Conservation (phyloP, 805 yeast species). For the Yarrowia divulgata region DNA sequence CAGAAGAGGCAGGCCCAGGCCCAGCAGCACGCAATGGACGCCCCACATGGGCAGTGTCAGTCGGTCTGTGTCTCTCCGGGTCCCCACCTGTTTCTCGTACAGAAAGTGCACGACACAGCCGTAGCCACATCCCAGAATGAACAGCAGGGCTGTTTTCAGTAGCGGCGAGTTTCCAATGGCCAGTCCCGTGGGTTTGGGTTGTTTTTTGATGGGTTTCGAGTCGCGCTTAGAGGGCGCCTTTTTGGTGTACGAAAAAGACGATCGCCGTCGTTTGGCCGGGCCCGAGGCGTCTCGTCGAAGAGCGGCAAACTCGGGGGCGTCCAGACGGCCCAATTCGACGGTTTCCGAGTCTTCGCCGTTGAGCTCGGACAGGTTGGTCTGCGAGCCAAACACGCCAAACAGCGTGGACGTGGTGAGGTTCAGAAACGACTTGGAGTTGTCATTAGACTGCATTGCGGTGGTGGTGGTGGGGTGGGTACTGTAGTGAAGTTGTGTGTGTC, state of each 20-base stretch:
- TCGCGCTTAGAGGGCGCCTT: background rate
- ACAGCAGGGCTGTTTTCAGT: conserved; percentile 15
- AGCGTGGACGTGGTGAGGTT: conserved; percentile 49
- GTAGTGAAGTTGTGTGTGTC: background rate
- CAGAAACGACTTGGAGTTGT: conserved; percentile 43
- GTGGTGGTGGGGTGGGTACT: too few species aligned
- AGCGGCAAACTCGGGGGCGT: conserved; percentile 15
- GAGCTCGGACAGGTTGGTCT: conserved; percentile 51
- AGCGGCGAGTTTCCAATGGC: background rate
- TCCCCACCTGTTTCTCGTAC: conserved; percentile 21
- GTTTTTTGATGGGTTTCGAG: background rate
- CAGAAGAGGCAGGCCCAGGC: conserved; percentile 9
- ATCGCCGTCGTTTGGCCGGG: conserved; percentile 29
- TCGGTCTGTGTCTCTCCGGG: background rate
- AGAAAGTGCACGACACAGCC: conserved; percentile 29
- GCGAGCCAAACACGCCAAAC: conserved; percentile 53
- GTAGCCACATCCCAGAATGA: conserved; percentile 33
- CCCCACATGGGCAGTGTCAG: conserved; percentile 31
- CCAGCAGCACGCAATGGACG: conserved; percentile 16
- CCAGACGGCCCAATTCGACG: conserved; percentile 29
- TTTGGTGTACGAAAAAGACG: conserved; percentile 12
- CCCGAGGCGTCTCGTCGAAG: conserved; percentile 31
- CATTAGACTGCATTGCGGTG: conserved; percentile 22
- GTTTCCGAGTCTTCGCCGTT: conserved; percentile 46
- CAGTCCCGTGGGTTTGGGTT: background rate